Evolutionary conservation across 2,329 filamentous ascomycete genomes (phyloP).

Genomic region (Diaporthe sp.): DNA sequence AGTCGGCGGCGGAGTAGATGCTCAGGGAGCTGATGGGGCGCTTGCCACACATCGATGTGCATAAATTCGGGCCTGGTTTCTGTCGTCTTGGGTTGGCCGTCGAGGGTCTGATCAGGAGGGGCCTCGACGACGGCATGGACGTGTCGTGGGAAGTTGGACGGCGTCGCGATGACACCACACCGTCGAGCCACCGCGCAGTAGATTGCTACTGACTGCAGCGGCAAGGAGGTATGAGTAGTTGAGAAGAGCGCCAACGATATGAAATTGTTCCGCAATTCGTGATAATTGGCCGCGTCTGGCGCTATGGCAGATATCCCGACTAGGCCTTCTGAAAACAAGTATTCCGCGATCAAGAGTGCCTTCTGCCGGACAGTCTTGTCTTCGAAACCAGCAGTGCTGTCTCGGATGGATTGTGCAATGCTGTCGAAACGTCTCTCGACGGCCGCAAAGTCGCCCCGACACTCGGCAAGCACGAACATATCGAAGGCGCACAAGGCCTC

Average conservation of each 20-base stretch:
- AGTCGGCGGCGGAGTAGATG: constrained; percentile 26
- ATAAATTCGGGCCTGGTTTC: constrained; percentile 51
- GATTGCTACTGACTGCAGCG: constrained; percentile 72
- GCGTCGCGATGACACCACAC: constrained; percentile 68
- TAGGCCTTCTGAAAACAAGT: constrained; percentile 61
- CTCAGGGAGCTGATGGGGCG: constrained; percentile 28
- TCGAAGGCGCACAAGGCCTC: constrained; percentile 71
- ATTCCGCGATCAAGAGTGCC: constrained; percentile 62
- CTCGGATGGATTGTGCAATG: constrained; percentile 55
- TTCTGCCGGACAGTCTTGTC: constrained; percentile 57
- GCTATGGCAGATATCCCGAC: constrained; percentile 50
- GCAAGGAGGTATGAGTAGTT: constrained; percentile 62
- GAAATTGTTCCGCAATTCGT: constrained; percentile 73
- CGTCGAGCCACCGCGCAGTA: constrained; percentile 71
- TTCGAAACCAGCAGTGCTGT: constrained; percentile 53
- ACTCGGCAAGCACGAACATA: constrained; percentile 67
- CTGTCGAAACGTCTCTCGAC: constrained; percentile 45
- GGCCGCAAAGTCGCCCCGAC: constrained; percentile 54
- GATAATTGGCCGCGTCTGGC: constrained; percentile 55
- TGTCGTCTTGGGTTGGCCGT: constrained; percentile 36
- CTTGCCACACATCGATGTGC: constrained; percentile 64
- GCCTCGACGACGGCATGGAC: constrained; percentile 69
- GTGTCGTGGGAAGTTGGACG: constrained; percentile 73
- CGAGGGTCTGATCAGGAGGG: constrained; percentile 43
- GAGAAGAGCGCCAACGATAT: constrained; percentile 68